Conservation (phyloP, 768 basidiomycete species). For the Kwoniella europaea region DNA sequence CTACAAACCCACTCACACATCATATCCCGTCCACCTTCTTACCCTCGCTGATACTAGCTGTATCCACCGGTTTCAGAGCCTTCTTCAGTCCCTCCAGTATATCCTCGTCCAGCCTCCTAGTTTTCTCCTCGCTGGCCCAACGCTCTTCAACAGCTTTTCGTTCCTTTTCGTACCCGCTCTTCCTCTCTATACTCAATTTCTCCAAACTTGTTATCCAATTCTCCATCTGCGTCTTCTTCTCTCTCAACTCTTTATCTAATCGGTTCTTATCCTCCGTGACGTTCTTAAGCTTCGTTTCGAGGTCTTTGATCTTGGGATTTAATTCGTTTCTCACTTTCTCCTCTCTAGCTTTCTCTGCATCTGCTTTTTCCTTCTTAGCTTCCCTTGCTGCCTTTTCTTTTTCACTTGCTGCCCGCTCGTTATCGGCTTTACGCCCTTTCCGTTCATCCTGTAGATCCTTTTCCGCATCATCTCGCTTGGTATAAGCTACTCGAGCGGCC, state of each 20-base stretch:
- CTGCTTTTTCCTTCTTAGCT: conserved; percentile 22
- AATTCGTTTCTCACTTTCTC: conserved; percentile 33
- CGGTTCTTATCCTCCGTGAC: conserved; percentile 22
- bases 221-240: conserved; percentile 18
- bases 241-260: conserved; percentile 21
- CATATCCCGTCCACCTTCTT: conserved; percentile 1
- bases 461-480: conserved; percentile 16
- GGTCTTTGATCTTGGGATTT: conserved; percentile 30
- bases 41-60: not conserved
- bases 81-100: conserved; percentile 31
- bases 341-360: conserved; percentile 20
- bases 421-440: conserved; percentile 10
- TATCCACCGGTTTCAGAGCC: not conserved
- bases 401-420: conserved; percentile 16
- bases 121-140: conserved; percentile 18
- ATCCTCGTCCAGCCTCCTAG: conserved; percentile 29
- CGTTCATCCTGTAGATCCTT: conserved; percentile 27
- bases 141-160: conserved; percentile 26
- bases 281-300: conserved; percentile 23
- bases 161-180: conserved; percentile 24
- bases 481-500: conserved; percentile 31
- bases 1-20: not conserved
- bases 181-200: conserved; percentile 29
- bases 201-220: conserved; percentile 32
- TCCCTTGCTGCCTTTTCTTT: conserved; percentile 20